Evolutionary conservation across 2,329 filamentous ascomycete genomes (phyloP).

Genomic region (Verticillium alfalfae): DNA sequence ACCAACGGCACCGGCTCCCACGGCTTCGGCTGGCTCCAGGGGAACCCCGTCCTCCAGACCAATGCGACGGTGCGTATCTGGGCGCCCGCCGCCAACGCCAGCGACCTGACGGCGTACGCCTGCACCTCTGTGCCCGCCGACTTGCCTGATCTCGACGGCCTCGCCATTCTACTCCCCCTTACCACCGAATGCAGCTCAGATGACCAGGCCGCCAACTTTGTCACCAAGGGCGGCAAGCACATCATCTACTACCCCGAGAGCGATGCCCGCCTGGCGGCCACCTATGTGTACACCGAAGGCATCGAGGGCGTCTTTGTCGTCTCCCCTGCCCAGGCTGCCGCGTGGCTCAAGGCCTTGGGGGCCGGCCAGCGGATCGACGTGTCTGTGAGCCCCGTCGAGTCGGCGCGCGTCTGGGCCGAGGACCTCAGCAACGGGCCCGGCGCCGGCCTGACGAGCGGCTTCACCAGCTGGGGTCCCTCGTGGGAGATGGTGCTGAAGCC

Average conservation of each 20-base stretch:
- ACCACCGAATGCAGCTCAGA: slow-evolving; percentile 22
- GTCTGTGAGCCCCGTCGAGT: slow-evolving; percentile 9
- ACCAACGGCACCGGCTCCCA: slow-evolving; percentile 3
- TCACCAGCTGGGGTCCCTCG: slow-evolving; percentile 39
- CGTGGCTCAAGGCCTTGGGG: slow-evolving; percentile 16
- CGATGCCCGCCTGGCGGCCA: background rate
- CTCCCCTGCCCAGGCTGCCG: slow-evolving; percentile 12
- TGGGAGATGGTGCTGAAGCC: slow-evolving; percentile 43
- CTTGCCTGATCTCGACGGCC: slow-evolving; percentile 28
- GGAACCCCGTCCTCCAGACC: background rate
- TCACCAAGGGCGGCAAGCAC: slow-evolving; percentile 33
- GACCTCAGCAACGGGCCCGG: slow-evolving; percentile 11
- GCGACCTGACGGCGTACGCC: background rate
- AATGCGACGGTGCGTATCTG: slow-evolving; percentile 8
- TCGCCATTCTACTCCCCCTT: slow-evolving; percentile 27
- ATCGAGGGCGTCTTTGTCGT: slow-evolving; percentile 12
- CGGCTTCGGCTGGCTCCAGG: slow-evolving; percentile 8
- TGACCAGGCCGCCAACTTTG: slow-evolving; percentile 29
- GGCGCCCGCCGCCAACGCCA: background rate
- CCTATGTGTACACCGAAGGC: background rate
- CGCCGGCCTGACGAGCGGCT: slow-evolving; percentile 29
- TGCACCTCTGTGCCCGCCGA: slow-evolving; percentile 3
- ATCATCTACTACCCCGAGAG: slow-evolving; percentile 28
- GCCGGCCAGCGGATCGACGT: slow-evolving; percentile 15
- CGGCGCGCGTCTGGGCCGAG: slow-evolving; percentile 7